Evolutionary conservation across 495 filamentous ascomycete genomes (phyloP).

Genomic region (Aspergillus cavernicola): DNA sequence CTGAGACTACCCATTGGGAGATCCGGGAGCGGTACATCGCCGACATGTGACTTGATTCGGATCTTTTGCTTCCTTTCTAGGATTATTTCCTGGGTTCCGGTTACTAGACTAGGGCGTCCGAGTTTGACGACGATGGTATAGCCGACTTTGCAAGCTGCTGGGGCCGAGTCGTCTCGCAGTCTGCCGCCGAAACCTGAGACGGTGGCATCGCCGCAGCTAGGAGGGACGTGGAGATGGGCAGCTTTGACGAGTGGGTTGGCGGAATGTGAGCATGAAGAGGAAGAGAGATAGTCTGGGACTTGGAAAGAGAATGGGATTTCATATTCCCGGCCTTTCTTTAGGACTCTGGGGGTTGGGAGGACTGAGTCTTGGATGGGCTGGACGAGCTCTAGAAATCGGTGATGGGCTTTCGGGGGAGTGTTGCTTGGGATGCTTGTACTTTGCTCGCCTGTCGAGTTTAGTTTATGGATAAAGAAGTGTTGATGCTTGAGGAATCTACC

Average conservation of each 20-base stretch:
- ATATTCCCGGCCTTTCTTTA: constrained; percentile 55
- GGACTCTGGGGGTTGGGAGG: constrained; percentile 56
- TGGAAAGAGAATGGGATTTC: constrained; percentile 69
- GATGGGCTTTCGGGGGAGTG: constrained; percentile 1
- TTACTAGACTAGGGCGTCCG: constrained; percentile 49
- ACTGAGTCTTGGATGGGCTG: constrained; percentile 59
- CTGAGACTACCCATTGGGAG: constrained; percentile 34
- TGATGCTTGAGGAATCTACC: background rate
- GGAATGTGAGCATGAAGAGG: constrained; percentile 48
- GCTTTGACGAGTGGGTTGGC: constrained; percentile 46
- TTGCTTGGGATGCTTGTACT: constrained; percentile 9
- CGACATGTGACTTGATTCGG: constrained; percentile 58
- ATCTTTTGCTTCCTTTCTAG: constrained; percentile 43
- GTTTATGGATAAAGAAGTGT: background rate
- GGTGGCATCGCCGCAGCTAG: constrained; percentile 57
- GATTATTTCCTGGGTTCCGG: constrained; percentile 24
- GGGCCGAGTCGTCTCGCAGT: constrained; percentile 62
- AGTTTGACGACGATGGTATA: constrained; percentile 58
- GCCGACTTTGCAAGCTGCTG: constrained; percentile 60
- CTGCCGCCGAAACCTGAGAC: constrained; percentile 27
- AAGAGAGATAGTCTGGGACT: constrained; percentile 62
- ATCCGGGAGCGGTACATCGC: constrained; percentile 64
- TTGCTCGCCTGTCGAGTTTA: constrained; percentile 12
- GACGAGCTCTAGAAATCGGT: constrained; percentile 57
- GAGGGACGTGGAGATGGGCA: constrained; percentile 65